Conservation (phyloP, 257 asterid species). For the Coffea canephora region DNA sequence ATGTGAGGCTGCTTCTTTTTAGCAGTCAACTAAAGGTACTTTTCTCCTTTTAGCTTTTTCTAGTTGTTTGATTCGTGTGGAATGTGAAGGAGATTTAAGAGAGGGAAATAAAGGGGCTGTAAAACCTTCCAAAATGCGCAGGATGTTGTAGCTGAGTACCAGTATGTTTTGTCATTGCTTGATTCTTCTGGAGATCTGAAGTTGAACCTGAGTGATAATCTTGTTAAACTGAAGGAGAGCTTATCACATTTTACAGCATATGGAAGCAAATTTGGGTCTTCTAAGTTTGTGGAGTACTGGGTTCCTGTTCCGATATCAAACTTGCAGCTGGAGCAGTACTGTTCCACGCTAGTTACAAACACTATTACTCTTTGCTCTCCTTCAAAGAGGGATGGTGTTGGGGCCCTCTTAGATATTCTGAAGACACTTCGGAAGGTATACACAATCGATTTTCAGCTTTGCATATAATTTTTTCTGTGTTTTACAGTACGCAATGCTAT, state of each 20-base stretch:
- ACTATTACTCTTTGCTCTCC: conserved; percentile 52
- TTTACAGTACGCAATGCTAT: background rate
- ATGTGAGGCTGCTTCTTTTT: conserved; percentile 48
- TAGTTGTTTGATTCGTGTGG: background rate
- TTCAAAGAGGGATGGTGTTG: conserved; percentile 53
- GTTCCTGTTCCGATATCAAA: conserved; percentile 76
- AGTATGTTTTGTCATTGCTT: conserved; percentile 48
- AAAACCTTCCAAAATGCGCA: conserved; percentile 30
- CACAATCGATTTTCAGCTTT: conserved; percentile 23
- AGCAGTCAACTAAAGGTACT: conserved; percentile 52
- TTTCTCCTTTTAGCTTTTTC: conserved; percentile 16
- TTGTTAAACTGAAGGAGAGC: conserved; percentile 43
- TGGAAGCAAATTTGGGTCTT: conserved; percentile 33
- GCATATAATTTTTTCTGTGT: conserved; percentile 7
- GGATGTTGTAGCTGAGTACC: conserved; percentile 50
- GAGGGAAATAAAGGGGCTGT: background rate
- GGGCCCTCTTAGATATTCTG: conserved; percentile 64
- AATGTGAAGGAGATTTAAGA: background rate
- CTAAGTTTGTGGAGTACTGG: conserved; percentile 85
- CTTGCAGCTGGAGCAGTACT: conserved; percentile 84
- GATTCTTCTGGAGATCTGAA: conserved; percentile 38
- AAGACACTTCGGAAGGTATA: conserved; percentile 73
- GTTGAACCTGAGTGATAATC: conserved; percentile 43
- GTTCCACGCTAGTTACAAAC: conserved; percentile 60
- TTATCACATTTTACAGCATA: conserved; percentile 39